phyloP scores from a whole-genome alignment of 148 eudicot species.

The Heliamphora exappendiculata region DNA sequence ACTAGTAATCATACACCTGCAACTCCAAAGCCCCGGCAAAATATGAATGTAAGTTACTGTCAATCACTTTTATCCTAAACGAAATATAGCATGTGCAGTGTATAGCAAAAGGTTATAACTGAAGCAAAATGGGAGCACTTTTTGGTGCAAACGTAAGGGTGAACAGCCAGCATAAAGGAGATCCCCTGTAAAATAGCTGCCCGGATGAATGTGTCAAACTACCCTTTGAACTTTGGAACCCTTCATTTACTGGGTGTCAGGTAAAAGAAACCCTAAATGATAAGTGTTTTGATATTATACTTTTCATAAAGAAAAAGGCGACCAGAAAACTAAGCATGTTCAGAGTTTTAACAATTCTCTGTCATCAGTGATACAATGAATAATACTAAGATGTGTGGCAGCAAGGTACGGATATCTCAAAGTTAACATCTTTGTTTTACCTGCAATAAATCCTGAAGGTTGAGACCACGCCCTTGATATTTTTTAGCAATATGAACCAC shows the following conservation, averaged over 20 bases:
- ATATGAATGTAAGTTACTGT: not conserved
- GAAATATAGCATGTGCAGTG: not conserved
- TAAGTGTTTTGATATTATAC: not conserved
- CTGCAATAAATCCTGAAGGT: slow-evolving; percentile 84
- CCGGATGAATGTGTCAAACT: not conserved
- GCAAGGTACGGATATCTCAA: not conserved
- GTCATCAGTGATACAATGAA: not conserved
- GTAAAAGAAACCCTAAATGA: not conserved
- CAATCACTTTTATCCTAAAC: not conserved
- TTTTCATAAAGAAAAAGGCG: not conserved
- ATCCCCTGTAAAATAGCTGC: not conserved
- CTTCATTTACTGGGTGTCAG: not conserved
- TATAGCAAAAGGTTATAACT: not conserved
- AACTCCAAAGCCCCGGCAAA: not conserved
- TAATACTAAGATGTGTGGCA: not conserved
- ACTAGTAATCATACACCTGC: not conserved
- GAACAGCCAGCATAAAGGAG: not conserved
- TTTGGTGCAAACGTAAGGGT: not conserved
- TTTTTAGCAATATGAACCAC: slow-evolving; percentile 93
- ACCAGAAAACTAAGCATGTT: not conserved
- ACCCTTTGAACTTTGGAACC: not conserved
- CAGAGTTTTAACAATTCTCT: not conserved
- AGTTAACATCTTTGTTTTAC: slow-evolving; percentile 22
- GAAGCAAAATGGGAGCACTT: not conserved
- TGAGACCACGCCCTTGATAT: slow-evolving; percentile 76